Percentiles rank a stretch among this genome's conserved stretches.
Evolutionary conservation across 2,329 filamentous ascomycete genomes (phyloP).

Genomic region (Dactylonectria macrodidyma): DNA sequence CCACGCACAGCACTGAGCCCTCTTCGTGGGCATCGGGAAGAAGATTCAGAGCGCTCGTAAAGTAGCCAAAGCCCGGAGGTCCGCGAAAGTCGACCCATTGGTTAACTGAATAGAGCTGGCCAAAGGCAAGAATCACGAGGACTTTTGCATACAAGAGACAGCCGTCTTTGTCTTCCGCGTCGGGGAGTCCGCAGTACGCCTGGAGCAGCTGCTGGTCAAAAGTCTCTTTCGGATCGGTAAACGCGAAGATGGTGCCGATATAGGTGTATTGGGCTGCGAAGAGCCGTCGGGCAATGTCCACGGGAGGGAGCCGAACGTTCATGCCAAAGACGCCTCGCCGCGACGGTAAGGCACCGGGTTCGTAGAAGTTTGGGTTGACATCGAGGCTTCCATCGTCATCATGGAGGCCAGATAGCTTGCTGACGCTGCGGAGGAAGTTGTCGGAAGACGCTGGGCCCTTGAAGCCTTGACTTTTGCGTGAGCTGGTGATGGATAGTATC

Average conservation of each 20-base stretch:
- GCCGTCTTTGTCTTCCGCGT: slow-evolving; percentile 60
- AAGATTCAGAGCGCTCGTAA: slow-evolving; percentile 65
- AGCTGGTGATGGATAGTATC: neutral
- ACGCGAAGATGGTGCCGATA: slow-evolving; percentile 71
- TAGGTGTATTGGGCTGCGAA: slow-evolving; percentile 65
- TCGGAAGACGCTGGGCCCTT: slow-evolving; percentile 57
- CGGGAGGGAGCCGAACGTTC: slow-evolving; percentile 23
- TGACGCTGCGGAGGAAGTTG: slow-evolving; percentile 55
- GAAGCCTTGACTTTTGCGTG: slow-evolving; percentile 42
- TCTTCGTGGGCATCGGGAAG: slow-evolving; percentile 70
- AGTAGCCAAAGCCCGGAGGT: slow-evolving; percentile 70
- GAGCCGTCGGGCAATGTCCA: slow-evolving; percentile 21
- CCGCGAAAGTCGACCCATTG: slow-evolving; percentile 67
- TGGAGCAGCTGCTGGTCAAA: slow-evolving; percentile 58
- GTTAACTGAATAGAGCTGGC: slow-evolving; percentile 71
- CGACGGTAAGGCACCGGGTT: slow-evolving; percentile 53
- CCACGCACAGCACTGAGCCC: slow-evolving; percentile 33
- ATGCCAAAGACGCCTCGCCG: slow-evolving; percentile 44
- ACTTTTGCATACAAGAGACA: slow-evolving; percentile 67
- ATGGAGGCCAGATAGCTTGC: slow-evolving; percentile 53
- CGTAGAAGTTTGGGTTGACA: slow-evolving; percentile 51
- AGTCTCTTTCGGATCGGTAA: slow-evolving; percentile 59
- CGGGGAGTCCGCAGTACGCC: slow-evolving; percentile 60
- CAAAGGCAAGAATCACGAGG: slow-evolving; percentile 68
- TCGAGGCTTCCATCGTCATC: slow-evolving; percentile 53